These are phyloP conservation scores for Diaporthe sp. DNA, from an alignment of 2,329 filamentous ascomycete genomes.

Conservation along the genomic window DNA sequence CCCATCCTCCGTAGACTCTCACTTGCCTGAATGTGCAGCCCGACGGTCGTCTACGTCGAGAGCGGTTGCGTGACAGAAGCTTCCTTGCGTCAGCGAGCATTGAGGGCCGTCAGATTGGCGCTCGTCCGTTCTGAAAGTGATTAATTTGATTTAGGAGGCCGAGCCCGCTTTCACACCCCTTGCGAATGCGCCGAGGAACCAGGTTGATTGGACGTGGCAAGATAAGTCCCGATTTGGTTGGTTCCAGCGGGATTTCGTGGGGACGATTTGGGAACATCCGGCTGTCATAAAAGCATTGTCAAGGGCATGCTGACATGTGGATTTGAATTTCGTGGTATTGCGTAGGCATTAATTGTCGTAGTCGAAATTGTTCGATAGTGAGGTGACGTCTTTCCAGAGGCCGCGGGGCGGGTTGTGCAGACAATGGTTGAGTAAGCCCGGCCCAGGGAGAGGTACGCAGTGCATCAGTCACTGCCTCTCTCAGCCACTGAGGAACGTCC, in stretches of 20 bases:
- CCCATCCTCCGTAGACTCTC: constrained; percentile 2
- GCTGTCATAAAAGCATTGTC: neutral
- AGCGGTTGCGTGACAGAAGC: neutral
- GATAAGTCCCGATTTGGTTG: constrained; percentile 1
- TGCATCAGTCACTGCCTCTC: neutral
- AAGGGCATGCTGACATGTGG: neutral
- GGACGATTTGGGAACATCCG: neutral
- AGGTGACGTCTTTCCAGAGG: neutral
- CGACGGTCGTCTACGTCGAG: neutral
- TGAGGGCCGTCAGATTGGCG: neutral
- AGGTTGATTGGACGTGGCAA: neutral
- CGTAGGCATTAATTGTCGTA: neutral
- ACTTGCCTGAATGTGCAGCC: neutral
- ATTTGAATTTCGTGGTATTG: neutral
- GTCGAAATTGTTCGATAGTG: neutral
- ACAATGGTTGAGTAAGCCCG: neutral
- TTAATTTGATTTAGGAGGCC: constrained; percentile 6
- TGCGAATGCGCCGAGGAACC: neutral
- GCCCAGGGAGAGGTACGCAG: neutral
- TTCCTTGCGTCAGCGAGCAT: neutral
- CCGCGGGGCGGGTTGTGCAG: neutral
- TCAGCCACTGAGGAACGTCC: constrained; percentile 68
- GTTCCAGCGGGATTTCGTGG: neutral
- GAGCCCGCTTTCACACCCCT: neutral
- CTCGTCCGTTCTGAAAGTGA: neutral